A percentile compares a stretch with the other conserved stretches of the same genome.
These are phyloP conservation scores for Trichoderma hamatum DNA, from an alignment of 2,329 filamentous ascomycete genomes.

Conservation along the genomic window DNA sequence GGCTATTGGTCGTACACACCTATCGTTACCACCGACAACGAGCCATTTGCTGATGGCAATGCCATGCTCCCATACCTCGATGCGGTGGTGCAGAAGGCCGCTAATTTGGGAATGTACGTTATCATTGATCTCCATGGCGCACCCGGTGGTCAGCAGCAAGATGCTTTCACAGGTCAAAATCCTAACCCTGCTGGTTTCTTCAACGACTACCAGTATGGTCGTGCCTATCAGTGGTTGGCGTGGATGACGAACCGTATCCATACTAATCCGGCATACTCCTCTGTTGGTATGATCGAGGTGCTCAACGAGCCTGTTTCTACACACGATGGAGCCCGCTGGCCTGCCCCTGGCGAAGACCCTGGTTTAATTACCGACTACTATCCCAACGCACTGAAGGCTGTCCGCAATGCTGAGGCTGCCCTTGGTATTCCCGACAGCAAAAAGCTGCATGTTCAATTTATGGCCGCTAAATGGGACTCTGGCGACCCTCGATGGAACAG, in stretches of 20 bases:
- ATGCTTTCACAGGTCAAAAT: constrained; percentile 50
- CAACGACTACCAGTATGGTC: constrained; percentile 56
- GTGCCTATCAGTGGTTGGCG: constrained; percentile 56
- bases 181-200: constrained; percentile 54
- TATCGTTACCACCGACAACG: constrained; percentile 49
- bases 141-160: constrained; percentile 49
- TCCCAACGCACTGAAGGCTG: constrained; percentile 32
- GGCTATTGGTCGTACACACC: constrained; percentile 58
- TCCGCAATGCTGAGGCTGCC: constrained; percentile 32
- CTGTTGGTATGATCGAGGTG: constrained; percentile 62
- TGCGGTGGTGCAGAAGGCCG: constrained; percentile 38
- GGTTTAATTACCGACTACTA: constrained; percentile 33
- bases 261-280: constrained; percentile 51
- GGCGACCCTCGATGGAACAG: constrained; percentile 38
- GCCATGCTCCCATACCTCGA: constrained; percentile 40
- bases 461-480: constrained; percentile 56
- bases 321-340: constrained; percentile 32
- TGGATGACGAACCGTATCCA: constrained; percentile 60
- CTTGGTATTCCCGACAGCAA: constrained; percentile 29
- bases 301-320: constrained; percentile 51
- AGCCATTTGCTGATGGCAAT: constrained; percentile 49
- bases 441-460: constrained; percentile 50
- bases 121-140: constrained; percentile 47
- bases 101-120: constrained; percentile 40
- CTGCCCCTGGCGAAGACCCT: constrained; percentile 33